Evolutionary conservation across 345 rosid genomes (phyloP).

Genomic region (Adansonia digitata): DNA sequence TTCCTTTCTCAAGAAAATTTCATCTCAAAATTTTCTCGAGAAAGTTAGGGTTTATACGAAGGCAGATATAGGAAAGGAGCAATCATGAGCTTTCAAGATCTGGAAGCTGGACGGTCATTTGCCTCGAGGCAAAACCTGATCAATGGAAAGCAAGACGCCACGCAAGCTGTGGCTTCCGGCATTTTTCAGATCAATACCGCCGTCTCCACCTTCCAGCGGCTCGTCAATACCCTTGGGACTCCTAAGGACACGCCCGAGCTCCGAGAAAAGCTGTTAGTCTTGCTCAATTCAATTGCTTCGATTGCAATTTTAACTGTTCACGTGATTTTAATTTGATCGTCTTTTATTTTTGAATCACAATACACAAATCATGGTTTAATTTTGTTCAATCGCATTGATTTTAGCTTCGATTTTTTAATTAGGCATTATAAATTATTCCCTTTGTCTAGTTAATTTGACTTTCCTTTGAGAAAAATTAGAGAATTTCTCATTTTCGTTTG

Average conservation of each 20-base stretch:
- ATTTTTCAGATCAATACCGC: conserved; percentile 96
- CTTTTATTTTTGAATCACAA: neutral
- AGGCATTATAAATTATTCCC: neutral
- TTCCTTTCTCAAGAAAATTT: neutral
- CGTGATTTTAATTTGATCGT: neutral
- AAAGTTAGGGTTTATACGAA: conserved; percentile 10
- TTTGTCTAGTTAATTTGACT: neutral
- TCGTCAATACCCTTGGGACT: conserved; percentile 93
- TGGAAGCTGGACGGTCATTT: conserved; percentile 64
- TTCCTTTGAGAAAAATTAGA: neutral
- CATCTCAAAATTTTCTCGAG: conserved; percentile 11
- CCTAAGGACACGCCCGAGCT: conserved; percentile 96
- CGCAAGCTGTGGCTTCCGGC: conserved; percentile 93
- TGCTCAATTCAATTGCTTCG: neutral
- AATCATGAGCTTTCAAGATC: conserved; percentile 93
- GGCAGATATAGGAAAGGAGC: neutral
- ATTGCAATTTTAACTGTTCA: neutral
- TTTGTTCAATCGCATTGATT: conserved; percentile 6
- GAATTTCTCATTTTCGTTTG: neutral
- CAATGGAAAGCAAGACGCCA: conserved; percentile 67
- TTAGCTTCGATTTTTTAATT: neutral
- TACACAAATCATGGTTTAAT: neutral
- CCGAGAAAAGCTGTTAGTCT: conserved; percentile 86
- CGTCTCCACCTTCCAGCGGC: conserved; percentile 85
- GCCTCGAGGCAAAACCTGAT: conserved; percentile 45